Conservation (phyloP, 306 rosid genomes). For the Fragaria iinumae region DNA sequence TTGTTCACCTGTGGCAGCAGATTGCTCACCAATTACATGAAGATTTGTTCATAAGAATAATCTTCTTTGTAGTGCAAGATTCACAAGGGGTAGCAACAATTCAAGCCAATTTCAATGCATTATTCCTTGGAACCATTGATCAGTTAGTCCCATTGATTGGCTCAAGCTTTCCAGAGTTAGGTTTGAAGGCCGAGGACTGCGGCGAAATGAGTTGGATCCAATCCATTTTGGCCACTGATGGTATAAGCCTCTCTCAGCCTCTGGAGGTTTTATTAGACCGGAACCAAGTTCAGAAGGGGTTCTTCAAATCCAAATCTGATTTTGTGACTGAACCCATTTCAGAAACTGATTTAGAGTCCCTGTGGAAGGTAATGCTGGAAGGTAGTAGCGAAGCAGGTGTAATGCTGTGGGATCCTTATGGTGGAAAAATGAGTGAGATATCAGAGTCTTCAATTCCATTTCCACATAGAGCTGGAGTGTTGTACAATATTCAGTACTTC, state of each 20-base stretch:
- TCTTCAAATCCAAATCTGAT: conserved; percentile 22
- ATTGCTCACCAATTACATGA: neutral
- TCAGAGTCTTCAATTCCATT: conserved; percentile 19
- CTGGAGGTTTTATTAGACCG: conserved; percentile 5
- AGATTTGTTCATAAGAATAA: conserved; percentile 44
- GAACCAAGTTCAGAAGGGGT: neutral
- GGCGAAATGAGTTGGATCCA: conserved; percentile 18
- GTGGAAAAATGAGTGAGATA: conserved; percentile 29
- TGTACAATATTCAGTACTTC: conserved; percentile 12
- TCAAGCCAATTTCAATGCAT: neutral
- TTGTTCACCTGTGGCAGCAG: too few species aligned
- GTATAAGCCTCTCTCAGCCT: neutral
- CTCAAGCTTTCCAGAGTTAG: conserved; percentile 21
- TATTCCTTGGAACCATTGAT: conserved; percentile 15
- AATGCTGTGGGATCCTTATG: conserved; percentile 22
- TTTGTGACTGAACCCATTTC: conserved; percentile 19
- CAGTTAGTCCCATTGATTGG: neutral
- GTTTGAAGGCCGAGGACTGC: conserved; percentile 16
- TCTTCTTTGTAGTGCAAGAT: conserved; percentile 5
- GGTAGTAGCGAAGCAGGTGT: conserved; percentile 3
- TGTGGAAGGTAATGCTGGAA: conserved; percentile 21
- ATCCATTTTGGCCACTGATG: neutral
- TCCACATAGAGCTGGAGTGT: neutral
- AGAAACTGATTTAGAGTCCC: neutral
- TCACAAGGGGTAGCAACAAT: neutral